Evolutionary conservation across 1,284 basidiomycete species (phyloP), one percentile per base, ranked within the genome.

Genomic region (Polyporus tsugae): DNA sequence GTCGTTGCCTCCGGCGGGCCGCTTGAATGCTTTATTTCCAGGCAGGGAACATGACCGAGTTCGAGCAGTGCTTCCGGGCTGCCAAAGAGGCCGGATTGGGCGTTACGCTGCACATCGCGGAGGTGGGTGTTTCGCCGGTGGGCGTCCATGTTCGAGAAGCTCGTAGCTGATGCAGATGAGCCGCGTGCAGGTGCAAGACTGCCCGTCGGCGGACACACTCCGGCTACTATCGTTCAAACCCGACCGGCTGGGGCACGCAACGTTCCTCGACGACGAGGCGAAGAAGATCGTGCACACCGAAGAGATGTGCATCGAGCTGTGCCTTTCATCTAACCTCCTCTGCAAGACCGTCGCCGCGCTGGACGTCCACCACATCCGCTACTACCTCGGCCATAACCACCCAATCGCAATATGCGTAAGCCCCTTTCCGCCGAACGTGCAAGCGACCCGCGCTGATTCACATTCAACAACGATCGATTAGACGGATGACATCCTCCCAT

Each of bases 401-500:
- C 92, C 93, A 0, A 83, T 95, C 49, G 85, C 86, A 4, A 91
- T 95, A 64, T 95, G 91, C 74, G 93, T 95, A 80, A 74, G 93
- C 81, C 15, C 17, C 33, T 46, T 59, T 42, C 46, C 38, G 22
- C 66, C 58, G 58, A 39, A 55, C 25, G 60, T 25, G 42, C 61
- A 17, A 42, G 38, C 35, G 49, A 60, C 22, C 13, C 38, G 19
- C 35, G 17, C 60, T 35, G 33, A 62, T 46, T 13, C 42, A n/a
- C 25, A 35, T n/a, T 35, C 41, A 25, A 25, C 60, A 57, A 11
- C 25, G 46, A 6, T 15, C 57, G 57, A 35, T 15, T 75, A 95
- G 93, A 94, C 92, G n/a, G 93, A 95, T 75, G 93, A 95, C 76
- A 89, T 85, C 6, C 86, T 95, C 2, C 89, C 90, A 0, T 95